A percentile compares a stretch with the other conserved stretches of the same genome.
Conservation (phyloP, 352 stramenopile species). For the Phytophthora fragariae region DNA sequence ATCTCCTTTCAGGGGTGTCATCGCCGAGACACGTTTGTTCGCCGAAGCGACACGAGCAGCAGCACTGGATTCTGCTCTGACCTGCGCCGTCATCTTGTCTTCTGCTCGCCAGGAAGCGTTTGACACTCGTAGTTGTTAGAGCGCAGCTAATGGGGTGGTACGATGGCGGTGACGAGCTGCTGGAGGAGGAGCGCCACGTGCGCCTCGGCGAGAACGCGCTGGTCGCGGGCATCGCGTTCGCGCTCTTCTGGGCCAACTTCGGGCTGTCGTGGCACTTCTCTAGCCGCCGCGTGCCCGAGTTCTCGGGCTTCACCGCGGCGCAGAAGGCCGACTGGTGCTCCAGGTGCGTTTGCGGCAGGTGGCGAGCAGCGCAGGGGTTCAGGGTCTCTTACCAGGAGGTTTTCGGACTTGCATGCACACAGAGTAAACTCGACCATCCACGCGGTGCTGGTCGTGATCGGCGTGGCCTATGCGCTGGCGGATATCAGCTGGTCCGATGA, state of each 20-base stretch:
- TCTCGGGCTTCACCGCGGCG: conserved; percentile 62
- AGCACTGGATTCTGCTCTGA: conserved; percentile 27
- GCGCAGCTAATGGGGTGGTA: conserved; percentile 42
- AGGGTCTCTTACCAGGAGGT: background rate
- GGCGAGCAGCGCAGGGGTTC: background rate
- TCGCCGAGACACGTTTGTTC: conserved; percentile 21
- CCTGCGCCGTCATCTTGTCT: conserved; percentile 21
- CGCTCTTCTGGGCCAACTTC: conserved; percentile 78
- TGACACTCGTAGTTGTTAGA: no score
- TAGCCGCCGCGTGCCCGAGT: conserved; percentile 63
- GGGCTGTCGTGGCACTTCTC: conserved; percentile 67
- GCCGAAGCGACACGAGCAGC: conserved; percentile 18
- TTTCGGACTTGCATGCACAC: background rate
- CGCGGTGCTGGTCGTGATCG: conserved; percentile 66
- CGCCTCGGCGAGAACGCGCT: conserved; percentile 68
- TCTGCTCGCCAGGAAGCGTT: conserved; percentile 10
- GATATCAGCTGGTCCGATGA: conserved; percentile 68
- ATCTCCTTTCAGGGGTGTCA: conserved; percentile 26
- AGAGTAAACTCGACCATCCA: conserved; percentile 88
- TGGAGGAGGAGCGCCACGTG: conserved; percentile 71
- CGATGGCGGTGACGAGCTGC: conserved; percentile 44
- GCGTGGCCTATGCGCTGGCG: conserved; percentile 68
- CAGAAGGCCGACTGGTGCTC: conserved; percentile 88
- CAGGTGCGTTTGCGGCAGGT: conserved; percentile 45
- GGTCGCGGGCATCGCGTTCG: conserved; percentile 65